Percentiles rank a stretch among this genome's conserved stretches.
Evolutionary conservation across 768 basidiomycete species (phyloP).

Genomic region (Cystofilobasidium macerans): DNA sequence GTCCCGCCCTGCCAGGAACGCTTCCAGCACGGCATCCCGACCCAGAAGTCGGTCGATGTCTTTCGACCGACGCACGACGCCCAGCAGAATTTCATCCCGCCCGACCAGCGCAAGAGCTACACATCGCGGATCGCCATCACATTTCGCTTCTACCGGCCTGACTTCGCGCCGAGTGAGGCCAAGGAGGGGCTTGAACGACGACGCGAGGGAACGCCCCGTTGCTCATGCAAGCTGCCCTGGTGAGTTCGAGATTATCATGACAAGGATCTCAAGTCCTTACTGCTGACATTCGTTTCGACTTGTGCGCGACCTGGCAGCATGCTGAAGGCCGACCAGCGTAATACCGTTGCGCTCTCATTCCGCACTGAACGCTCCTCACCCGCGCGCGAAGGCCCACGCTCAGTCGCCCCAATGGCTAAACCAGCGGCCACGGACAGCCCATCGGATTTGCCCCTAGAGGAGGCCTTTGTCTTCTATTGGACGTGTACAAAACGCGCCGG

Average conservation of each 20-base stretch:
- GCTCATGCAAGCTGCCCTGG: slow-evolving; percentile 10
- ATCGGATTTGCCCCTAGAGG: too few relatives aligned
- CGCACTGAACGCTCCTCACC: background rate
- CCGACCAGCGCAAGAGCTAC: slow-evolving; percentile 29
- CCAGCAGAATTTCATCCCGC: slow-evolving; percentile 27
- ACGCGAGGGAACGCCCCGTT: slow-evolving; percentile 16
- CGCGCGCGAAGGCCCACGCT: background rate
- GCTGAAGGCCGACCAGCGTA: slow-evolving; percentile 38
- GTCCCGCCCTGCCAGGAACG: slow-evolving; percentile 38
- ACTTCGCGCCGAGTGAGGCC: slow-evolving; percentile 33
- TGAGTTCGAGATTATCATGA: background rate
- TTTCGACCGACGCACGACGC: slow-evolving; percentile 33
- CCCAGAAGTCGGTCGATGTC: slow-evolving; percentile 35
- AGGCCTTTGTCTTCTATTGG: slow-evolving; percentile 37
- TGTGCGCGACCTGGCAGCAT: slow-evolving; percentile 8
- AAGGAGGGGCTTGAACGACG: slow-evolving; percentile 12
- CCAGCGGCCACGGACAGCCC: background rate
- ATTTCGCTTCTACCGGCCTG: slow-evolving; percentile 34
- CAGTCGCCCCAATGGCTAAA: background rate
- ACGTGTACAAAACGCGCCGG: slow-evolving; percentile 30
- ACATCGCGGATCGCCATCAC: slow-evolving; percentile 38
- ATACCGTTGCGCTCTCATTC: slow-evolving; percentile 28
- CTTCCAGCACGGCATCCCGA: slow-evolving; percentile 38
- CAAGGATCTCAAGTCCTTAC: too few relatives aligned
- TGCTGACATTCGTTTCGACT: too few relatives aligned